A percentile compares a stretch with the other conserved stretches of the same genome.
Evolutionary conservation across 2,329 filamentous ascomycete species (phyloP).

Genomic region (Cladophialophora psammophila): DNA sequence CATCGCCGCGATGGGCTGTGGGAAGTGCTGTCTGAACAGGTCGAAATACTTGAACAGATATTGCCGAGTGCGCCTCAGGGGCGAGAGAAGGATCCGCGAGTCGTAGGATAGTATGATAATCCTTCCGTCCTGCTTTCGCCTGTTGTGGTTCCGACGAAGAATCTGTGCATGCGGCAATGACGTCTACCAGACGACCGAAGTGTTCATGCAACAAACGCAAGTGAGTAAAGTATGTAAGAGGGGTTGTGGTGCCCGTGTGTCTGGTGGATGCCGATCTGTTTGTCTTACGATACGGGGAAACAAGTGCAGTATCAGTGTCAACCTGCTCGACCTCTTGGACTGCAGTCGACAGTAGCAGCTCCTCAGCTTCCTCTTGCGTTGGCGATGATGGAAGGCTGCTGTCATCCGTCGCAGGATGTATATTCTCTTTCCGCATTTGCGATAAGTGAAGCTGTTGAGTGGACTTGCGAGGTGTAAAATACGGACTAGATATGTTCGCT

Average conservation of each 20-base stretch:
- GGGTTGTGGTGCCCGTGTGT: slow-evolving; percentile 48
- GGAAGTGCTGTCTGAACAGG: slow-evolving; percentile 51
- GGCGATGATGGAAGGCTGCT: slow-evolving; percentile 16
- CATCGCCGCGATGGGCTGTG: slow-evolving; percentile 48
- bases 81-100: slow-evolving; percentile 55
- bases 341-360: background rate
- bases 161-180: slow-evolving; percentile 51
- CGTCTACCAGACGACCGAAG: slow-evolving; percentile 51
- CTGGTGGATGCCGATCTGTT: background rate
- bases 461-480: slow-evolving; percentile 34
- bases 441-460: slow-evolving; percentile 13
- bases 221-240: slow-evolving; percentile 53
- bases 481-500: slow-evolving; percentile 36
- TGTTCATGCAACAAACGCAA: slow-evolving; percentile 54
- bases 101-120: slow-evolving; percentile 51
- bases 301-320: background rate
- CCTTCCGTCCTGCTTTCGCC: slow-evolving; percentile 49
- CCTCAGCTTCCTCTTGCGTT: background rate
- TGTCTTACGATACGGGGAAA: background rate
- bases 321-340: slow-evolving; percentile 1
- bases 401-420: background rate
- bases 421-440: slow-evolving; percentile 23
- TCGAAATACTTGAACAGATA: slow-evolving; percentile 53
- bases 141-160: slow-evolving; percentile 40
- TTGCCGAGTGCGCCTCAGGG: slow-evolving; percentile 38